A percentile compares a stretch with the other conserved stretches of the same genome.
Evolutionary conservation across 2,329 filamentous ascomycete species (phyloP).

Genomic region (Ophiostoma fasciatum): DNA sequence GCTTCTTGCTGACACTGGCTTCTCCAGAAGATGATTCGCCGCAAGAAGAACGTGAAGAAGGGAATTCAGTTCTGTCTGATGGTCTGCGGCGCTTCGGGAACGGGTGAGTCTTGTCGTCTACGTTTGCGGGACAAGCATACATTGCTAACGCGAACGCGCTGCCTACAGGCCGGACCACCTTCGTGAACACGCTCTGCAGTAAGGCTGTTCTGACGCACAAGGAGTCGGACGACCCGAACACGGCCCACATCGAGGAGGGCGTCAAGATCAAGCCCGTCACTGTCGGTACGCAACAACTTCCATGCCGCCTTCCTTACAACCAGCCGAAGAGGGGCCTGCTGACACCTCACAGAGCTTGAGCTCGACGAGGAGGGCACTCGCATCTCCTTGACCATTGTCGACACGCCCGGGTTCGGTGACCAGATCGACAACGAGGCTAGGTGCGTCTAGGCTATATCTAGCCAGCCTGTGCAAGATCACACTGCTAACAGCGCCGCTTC

Average conservation of each 20-base stretch:
- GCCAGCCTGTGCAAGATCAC: neutral
- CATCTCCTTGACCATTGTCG: conserved; percentile 95
- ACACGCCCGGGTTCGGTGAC: conserved; percentile 96
- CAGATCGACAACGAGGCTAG: conserved; percentile 98
- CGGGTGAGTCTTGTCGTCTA: conserved; percentile 47
- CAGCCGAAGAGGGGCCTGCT: conserved; percentile 17
- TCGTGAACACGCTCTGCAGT: conserved; percentile 97
- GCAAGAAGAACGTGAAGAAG: conserved; percentile 99
- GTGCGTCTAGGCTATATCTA: conserved; percentile 29
- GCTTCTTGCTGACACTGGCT: conserved; percentile 14
- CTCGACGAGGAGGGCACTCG: conserved; percentile 96
- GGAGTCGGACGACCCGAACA: conserved; percentile 79
- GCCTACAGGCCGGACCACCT: conserved; percentile 78
- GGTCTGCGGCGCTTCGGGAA: conserved; percentile 98
- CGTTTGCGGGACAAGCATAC: neutral
- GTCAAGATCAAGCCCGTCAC: conserved; percentile 98
- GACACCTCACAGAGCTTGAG: conserved; percentile 55
- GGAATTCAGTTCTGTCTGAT: conserved; percentile 99
- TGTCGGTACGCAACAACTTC: conserved; percentile 46
- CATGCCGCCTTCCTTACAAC: neutral
- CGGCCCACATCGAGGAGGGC: conserved; percentile 86
- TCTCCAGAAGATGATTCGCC: conserved; percentile 79
- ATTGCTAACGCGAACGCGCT: neutral
- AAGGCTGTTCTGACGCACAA: conserved; percentile 83
- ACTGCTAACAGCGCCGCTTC: conserved; percentile 12